A percentile compares a stretch with the other conserved stretches of the same genome.
phyloP scores from a whole-genome alignment of 2,329 filamentous ascomycete genomes.

The Epicoccum sorghinum region DNA sequence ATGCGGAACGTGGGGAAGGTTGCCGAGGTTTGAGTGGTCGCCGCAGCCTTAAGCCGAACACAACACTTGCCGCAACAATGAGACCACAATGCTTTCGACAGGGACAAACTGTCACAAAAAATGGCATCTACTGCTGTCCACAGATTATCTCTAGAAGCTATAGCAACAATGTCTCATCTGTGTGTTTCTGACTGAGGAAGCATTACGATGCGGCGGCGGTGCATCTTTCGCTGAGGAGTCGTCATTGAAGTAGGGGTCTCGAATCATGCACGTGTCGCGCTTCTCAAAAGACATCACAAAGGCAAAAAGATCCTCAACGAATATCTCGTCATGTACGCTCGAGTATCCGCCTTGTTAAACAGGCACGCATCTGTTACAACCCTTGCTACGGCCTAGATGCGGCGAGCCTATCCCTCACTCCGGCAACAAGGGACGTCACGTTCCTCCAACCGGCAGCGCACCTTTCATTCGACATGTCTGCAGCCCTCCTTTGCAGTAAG shows the following conservation, averaged over 20 bases:
- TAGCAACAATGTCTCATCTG: too few relatives aligned
- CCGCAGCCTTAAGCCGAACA: not conserved
- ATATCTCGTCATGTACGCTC: not conserved
- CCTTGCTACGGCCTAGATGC: conserved; percentile 9
- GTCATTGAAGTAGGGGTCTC: too few relatives aligned
- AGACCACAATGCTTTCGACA: too few relatives aligned
- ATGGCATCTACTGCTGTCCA: too few relatives aligned
- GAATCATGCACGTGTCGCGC: too few relatives aligned
- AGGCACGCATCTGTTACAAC: not conserved
- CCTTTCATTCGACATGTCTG: not conserved
- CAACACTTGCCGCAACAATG: not conserved
- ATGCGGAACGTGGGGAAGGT: conserved; percentile 35
- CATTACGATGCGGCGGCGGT: too few relatives aligned
- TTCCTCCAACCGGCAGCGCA: conserved; percentile 6
- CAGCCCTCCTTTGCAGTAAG: not conserved
- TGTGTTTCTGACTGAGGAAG: too few relatives aligned
- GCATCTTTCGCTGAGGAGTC: too few relatives aligned
- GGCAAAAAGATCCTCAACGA: too few relatives aligned
- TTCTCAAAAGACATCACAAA: too few relatives aligned
- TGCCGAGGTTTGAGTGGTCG: conserved; percentile 31
- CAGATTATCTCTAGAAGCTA: too few relatives aligned
- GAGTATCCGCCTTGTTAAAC: not conserved
- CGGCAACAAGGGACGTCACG: conserved; percentile 9
- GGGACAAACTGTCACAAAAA: too few relatives aligned
- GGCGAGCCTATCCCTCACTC: conserved; percentile 10